Evolutionary conservation across 2,329 filamentous ascomycete genomes (phyloP), one percentile per base, ranked within the genome.

Genomic region (Westerdykella ornata): DNA sequence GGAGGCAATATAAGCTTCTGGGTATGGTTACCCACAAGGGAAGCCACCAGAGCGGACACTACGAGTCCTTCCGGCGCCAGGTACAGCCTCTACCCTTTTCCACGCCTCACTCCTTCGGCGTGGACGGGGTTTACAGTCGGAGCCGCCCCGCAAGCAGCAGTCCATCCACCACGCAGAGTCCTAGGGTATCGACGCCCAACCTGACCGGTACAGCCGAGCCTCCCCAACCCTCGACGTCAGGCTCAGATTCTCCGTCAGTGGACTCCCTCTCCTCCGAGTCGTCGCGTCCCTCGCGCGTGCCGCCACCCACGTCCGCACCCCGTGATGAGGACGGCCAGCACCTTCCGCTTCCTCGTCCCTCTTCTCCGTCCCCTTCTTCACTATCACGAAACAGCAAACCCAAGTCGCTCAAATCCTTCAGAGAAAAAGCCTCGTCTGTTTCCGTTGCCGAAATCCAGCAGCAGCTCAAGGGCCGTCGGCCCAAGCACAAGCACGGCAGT

Each of bases 1-100:
- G 84, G 57, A 84, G 81, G 49, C 84, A 78, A 60, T 98, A 96
- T 67, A 87, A 82, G 55, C 73, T 98, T 4, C 76, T 94, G 0
- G 88, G 84, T 11, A 79, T 94, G 28, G 88, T 98, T 28, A 94
- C 87, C 16, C 92, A 98, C 62, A 94, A 94, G 58, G 92, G 92
- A 29, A 94, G 86, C 47, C 92, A 98, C 63, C 84, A 95, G 59
- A 95, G 88, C 56, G 92, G 92, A 1, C 92, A 98, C 62, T 98
- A 98, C 68, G 92, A 98, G 65, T 90, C 88, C 1, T 97, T 97
- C 65, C 78, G 92, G 26, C 79, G 92, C 29, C 92, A 97, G 65
- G 84, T 86, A 44, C 69, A 87, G 7, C 80, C 82, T 38, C 71
- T 84, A 3, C 89, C 89, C 0, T 97, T 82, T 60, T 85, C 87